These are phyloP conservation scores for Moricandia moricandioides DNA, from an alignment of 345 rosid genomes.

Conservation along the genomic window DNA sequence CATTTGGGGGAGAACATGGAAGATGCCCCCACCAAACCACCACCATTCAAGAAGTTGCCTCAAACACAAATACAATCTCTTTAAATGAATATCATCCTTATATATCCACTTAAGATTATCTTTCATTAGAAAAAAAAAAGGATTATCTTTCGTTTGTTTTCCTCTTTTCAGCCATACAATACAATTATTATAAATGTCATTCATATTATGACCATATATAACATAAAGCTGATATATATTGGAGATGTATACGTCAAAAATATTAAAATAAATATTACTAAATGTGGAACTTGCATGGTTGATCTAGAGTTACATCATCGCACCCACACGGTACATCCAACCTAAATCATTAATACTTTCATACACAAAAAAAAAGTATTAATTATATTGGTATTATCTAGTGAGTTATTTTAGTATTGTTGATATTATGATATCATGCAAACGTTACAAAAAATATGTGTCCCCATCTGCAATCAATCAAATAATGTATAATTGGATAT, in stretches of 20 bases:
- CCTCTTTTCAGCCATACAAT: background rate
- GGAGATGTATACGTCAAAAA: too few relatives aligned
- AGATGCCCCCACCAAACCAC: conserved; percentile 35
- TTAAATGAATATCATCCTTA: conserved; percentile 15
- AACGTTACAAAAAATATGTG: background rate
- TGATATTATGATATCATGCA: background rate
- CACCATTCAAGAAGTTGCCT: conserved; percentile 25
- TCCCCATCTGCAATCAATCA: background rate
- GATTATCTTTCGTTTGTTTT: conserved; percentile 2
- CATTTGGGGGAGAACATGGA: conserved; percentile 28
- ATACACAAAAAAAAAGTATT: background rate
- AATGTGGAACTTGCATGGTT: background rate
- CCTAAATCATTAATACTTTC: background rate
- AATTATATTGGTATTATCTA: background rate
- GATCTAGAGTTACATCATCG: background rate
- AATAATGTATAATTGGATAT: background rate
- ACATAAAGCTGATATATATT: background rate
- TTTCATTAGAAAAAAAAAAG: too few relatives aligned
- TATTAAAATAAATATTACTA: background rate
- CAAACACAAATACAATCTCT: conserved; percentile 21
- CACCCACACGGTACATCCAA: background rate
- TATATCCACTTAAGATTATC: conserved; percentile 17
- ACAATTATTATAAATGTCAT: background rate
- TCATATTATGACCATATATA: background rate
- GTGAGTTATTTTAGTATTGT: background rate